Evolutionary conservation across 1,284 basidiomycete species (phyloP).

Genomic region (Amylostereum areolatum): DNA sequence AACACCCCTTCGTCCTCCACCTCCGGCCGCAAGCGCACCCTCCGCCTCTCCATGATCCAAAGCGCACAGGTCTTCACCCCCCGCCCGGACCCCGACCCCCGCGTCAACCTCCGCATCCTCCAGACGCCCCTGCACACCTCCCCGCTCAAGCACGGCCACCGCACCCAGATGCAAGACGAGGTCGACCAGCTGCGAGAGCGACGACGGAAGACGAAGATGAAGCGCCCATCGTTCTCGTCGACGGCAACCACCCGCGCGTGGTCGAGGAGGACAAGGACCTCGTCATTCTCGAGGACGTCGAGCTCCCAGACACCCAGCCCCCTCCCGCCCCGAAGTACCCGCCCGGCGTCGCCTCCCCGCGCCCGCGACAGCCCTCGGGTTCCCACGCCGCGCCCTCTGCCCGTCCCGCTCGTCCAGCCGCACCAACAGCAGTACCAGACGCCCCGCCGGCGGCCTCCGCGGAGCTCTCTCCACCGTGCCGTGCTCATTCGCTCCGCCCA

Average conservation of each 20-base stretch:
- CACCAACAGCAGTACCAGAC: slow-evolving; percentile 33
- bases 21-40: slow-evolving; percentile 29
- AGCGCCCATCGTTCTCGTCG: slow-evolving; percentile 54
- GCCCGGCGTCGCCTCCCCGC: slow-evolving; percentile 9
- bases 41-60: slow-evolving; percentile 69
- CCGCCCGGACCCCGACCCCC: slow-evolving; percentile 48
- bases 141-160: slow-evolving; percentile 17
- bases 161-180: slow-evolving; percentile 16
- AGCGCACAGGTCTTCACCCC: slow-evolving; percentile 69
- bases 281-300: slow-evolving; percentile 63
- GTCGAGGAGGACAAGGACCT: slow-evolving; percentile 66
- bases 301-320: slow-evolving; percentile 21
- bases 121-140: slow-evolving; percentile 40
- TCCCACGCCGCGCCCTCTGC: slow-evolving; percentile 14
- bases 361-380: slow-evolving; percentile 7
- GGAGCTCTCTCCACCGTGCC: slow-evolving; percentile 55
- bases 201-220: slow-evolving; percentile 27
- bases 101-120: slow-evolving; percentile 55
- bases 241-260: slow-evolving; percentile 60
- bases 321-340: slow-evolving; percentile 10
- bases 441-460: slow-evolving; percentile 33
- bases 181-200: slow-evolving; percentile 26
- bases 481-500: slow-evolving; percentile 67
- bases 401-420: slow-evolving; percentile 14
- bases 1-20: slow-evolving; percentile 31